Percentiles rank a stretch among this genome's conserved stretches.
phyloP scores from a whole-genome alignment of 2,329 filamentous ascomycete species.

The Blastomyces percursus region DNA sequence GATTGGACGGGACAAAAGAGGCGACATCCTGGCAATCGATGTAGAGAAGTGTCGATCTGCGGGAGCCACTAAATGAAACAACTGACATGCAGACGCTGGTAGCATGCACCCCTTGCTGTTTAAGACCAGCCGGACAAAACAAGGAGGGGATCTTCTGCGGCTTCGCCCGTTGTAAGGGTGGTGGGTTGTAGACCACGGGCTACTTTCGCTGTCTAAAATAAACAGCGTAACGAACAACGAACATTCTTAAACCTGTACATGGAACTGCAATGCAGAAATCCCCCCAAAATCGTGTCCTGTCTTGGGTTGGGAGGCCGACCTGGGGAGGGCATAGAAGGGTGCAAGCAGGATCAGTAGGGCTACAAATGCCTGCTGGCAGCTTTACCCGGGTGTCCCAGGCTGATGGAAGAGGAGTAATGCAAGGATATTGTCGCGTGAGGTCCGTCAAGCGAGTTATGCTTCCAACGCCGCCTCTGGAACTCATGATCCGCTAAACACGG shows the following conservation, averaged over 20 bases:
- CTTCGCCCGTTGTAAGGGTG: background rate
- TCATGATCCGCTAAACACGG: background rate
- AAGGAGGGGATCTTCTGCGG: background rate
- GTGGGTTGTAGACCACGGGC: background rate
- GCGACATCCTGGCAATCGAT: background rate
- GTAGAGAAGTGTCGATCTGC: background rate
- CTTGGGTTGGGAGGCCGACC: background rate
- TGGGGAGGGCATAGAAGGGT: background rate
- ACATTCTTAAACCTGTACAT: background rate
- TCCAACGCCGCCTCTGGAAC: background rate
- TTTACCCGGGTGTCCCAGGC: background rate
- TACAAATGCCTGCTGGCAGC: background rate
- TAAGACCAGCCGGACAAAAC: background rate
- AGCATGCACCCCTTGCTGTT: background rate
- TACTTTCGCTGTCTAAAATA: background rate
- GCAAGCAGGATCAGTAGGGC: background rate
- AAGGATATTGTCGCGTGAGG: background rate
- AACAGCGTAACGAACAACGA: background rate
- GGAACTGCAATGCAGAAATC: background rate
- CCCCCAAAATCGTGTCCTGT: background rate
- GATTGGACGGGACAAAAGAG: background rate
- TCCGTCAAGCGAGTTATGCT: background rate
- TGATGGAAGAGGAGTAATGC: background rate
- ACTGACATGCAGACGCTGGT: background rate
- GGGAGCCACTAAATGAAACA: background rate